Evolutionary conservation across 345 rosid genomes (phyloP), one percentile per base, ranked within the genome.

Genomic region (Luvunga scandens): DNA sequence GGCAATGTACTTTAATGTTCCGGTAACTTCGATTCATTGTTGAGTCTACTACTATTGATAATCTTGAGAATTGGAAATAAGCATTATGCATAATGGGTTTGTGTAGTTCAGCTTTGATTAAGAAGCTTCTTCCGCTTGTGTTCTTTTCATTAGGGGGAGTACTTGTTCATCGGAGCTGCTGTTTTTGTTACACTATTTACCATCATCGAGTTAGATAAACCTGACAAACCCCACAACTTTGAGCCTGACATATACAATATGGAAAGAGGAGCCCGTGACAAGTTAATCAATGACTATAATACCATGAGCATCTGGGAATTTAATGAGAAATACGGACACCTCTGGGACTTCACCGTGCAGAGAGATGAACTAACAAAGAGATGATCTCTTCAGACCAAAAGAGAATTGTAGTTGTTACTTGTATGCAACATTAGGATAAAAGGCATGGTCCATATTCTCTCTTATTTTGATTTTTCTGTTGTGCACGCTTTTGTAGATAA

Each of bases 231-330:
- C 63, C 96, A 92, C 81, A 91, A 95, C 85, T 95, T 95, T 60
- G 98, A 93, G 81, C 98, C 99, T 21, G 96, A 93, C 84, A 93
- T 95, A 66, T 92, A 92, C 87, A 89, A 85, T 72, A 85, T 91
- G 91, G 97, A 92, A 81, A 90, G 93, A 76, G 97, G 93, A 80
- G 95, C 92, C 73, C 95, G 99, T 13, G 98, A 92, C 80, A 93
- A 93, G 88, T 82, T 95, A 64, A 92, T 95, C 64, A 87, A 81
- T 24, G 97, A 93, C 80, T 93, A 95, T 81, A 95, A 95, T 42
- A 77, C 90, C 28, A 95, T 95, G 98, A 88, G 84, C 80, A 93
- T 90, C 18, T 93, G 99, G 98, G 98, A 93, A 68, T 93, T 93
- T 74, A 95, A 93, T 78, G 96, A 92, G 83, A 93, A 95, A 82